Evolutionary conservation across 148 eudicot species (phyloP), one percentile per base, ranked within the genome.

Genomic region (Amaranthus cruentus): DNA sequence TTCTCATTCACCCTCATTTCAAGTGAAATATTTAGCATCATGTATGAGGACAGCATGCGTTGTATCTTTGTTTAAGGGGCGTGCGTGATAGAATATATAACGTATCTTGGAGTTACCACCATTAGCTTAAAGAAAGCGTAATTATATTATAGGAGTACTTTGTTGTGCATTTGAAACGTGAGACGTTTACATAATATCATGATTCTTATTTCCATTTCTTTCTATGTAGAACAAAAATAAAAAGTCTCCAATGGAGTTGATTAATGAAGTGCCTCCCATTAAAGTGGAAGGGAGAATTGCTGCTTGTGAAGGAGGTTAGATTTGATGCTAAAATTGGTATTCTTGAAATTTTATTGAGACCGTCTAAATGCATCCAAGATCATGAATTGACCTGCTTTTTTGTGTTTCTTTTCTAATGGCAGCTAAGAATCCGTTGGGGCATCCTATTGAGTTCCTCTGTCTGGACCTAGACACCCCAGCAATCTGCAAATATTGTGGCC

Each of bases 241-340:
- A 79, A 95, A 90, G 79, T 91, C 98, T 75, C 98, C 98, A 10
- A 95, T 95, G 98, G 90, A 91, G 87, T 82, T 95, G 87, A 91
- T 95, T 66, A 85, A 86, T 75, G 97, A 95, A 83, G 91, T 91
- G 77, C 96, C 97, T 75, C 97, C 98, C 28, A 95, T 95, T 69
- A 95, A 91, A 85, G 97, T 91, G 75, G 89, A 91, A 38, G 97
- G 85, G 69, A 83, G 98, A 84, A 90, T 87, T 71, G 98, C 68
- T 76, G 96, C 83, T 50, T 95, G 98, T 66, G 97, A 95, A 87
- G 98, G 97, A 88, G 97, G 98, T 88, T 52, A 61, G 84, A 78
- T 69, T 47, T 12, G 12, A 2, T 14, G 4, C 0, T 14, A 7
- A 61, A 9, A 68, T 38, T 53, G 6, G 47, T 63, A 21, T 51